These are phyloP conservation scores for Magnaporthales sp. DNA, from an alignment of 2,329 filamentous ascomycete genomes.

Conservation along the genomic window DNA sequence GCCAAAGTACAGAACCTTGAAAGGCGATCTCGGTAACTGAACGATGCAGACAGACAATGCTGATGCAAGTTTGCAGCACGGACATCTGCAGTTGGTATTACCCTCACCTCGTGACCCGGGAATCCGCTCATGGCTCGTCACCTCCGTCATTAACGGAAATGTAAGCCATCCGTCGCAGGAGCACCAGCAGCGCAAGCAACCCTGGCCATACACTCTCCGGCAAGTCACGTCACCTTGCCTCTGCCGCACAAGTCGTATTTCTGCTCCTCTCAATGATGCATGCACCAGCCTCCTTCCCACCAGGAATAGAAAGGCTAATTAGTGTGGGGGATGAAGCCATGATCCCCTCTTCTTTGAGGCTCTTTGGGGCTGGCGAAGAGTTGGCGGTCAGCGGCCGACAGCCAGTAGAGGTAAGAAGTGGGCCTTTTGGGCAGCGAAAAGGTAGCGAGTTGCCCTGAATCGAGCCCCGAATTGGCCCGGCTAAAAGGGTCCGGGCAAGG, in stretches of 20 bases:
- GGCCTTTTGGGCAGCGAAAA: neutral
- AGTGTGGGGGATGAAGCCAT: neutral
- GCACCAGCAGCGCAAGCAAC: neutral
- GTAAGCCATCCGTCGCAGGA: too few species aligned
- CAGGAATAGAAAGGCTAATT: neutral
- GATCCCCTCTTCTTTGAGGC: conserved; percentile 1
- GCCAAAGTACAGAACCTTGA: neutral
- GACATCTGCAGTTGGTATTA: neutral
- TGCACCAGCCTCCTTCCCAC: neutral
- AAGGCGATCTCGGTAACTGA: neutral
- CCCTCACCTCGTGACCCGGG: neutral
- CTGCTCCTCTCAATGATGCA: neutral
- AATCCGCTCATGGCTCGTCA: neutral
- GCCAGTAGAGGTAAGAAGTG: neutral
- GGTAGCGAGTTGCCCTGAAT: neutral
- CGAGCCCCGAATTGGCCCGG: neutral
- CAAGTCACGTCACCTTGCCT: neutral
- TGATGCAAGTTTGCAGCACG: neutral
- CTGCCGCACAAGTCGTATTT: neutral
- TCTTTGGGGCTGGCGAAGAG: neutral
- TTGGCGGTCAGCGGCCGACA: conserved; percentile 1
- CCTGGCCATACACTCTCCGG: neutral
- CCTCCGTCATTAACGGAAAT: neutral
- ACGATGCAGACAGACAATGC: neutral
- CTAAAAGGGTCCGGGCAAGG: neutral